These are phyloP conservation scores for Colletotrichum plurivorum DNA, from an alignment of 2,329 filamentous ascomycete genomes.

Conservation along the genomic window DNA sequence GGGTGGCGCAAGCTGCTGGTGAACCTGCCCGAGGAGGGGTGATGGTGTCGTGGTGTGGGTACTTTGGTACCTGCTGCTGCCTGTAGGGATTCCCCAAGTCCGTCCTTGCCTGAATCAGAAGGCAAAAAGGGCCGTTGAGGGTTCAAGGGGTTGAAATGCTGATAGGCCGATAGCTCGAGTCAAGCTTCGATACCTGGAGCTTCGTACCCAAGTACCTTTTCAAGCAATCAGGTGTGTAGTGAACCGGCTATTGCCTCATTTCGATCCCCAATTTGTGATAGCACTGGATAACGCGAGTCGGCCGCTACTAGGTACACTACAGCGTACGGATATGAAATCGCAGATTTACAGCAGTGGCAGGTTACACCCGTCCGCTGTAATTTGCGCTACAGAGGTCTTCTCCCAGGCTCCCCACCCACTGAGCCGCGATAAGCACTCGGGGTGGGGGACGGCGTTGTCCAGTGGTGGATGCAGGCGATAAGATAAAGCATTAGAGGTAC, in stretches of 20 bases:
- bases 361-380: not conserved
- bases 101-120: not conserved
- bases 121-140: not conserved
- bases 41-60: not conserved
- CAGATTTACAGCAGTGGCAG: not conserved
- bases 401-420: too few species aligned
- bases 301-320: not conserved
- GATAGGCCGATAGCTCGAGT: conserved; percentile 13
- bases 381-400: not conserved
- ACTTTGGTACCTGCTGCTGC: not conserved
- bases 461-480: not conserved
- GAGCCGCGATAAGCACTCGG: too few species aligned
- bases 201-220: not conserved
- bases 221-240: not conserved
- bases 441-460: too few species aligned
- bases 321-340: not conserved
- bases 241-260: too few species aligned
- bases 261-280: too few species aligned
- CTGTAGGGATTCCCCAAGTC: not conserved
- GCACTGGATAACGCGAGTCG: too few species aligned
- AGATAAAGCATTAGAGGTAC: not conserved
- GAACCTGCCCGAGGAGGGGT: not conserved
- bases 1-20: conserved; percentile 20
- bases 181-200: conserved; percentile 4
- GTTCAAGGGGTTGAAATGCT: not conserved